phyloP scores from a whole-genome alignment of 805 yeast genomes.

The Yarrowia bubula region DNA sequence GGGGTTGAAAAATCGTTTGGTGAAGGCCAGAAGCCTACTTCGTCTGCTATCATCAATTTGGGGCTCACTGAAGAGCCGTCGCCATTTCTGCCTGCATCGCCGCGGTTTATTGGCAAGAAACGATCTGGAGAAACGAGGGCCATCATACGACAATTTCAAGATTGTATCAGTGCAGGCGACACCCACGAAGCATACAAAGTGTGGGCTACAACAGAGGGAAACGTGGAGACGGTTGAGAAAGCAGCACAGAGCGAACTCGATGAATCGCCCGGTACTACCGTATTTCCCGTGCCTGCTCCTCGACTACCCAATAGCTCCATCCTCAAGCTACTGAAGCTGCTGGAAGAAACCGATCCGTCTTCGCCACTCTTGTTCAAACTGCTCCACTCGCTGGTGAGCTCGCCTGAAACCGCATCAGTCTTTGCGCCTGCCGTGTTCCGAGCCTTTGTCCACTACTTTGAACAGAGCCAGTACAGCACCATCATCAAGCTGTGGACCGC shows the following conservation, averaged over 20 bases:
- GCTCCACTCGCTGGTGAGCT: background rate
- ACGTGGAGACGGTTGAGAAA: too few species aligned
- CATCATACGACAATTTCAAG: too few species aligned
- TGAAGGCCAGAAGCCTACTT: background rate
- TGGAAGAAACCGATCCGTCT: slow-evolving; percentile 3
- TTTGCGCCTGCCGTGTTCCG: slow-evolving; percentile 12
- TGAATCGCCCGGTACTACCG: too few species aligned
- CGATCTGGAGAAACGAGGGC: background rate
- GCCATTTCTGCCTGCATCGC: too few species aligned
- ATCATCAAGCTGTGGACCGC: background rate
- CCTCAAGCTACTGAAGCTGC: background rate
- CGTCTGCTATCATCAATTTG: background rate
- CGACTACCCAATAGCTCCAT: background rate
- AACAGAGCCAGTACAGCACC: background rate
- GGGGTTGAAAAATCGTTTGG: background rate
- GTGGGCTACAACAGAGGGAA: too few species aligned
- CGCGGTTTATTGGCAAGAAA: background rate
- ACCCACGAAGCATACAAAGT: too few species aligned
- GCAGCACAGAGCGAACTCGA: too few species aligned
- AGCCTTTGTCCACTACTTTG: background rate
- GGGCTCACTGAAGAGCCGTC: background rate
- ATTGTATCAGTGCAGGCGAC: too few species aligned
- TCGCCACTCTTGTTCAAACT: background rate
- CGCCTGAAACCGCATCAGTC: background rate
- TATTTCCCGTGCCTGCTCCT: background rate